Base-by-base conservation (phyloP, 2,329 filamentous ascomycete species). In the Fonsecaea monophora region DNA sequence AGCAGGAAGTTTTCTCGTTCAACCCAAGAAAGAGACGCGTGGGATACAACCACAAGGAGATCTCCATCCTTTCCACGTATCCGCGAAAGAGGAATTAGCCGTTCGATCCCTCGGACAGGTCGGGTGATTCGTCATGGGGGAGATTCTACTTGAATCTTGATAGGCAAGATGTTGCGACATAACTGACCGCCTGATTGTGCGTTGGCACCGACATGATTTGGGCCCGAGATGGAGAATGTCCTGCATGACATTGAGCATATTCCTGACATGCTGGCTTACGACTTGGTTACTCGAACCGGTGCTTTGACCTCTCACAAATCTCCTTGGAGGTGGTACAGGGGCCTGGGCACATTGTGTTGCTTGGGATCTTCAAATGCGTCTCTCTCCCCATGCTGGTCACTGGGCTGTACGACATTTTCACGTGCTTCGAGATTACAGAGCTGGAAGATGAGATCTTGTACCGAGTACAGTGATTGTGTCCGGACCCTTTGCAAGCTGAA, bases 51-150 rank as follows among this genome's bases (percentile, higher is more conserved):
- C 59, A 21, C 25, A 25, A 25, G 45, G 40, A 45, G 53, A 53
- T 15, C 30, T 61, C 12, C n/a, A 53, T n/a, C 50, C 21, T 32
- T 34, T 21, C 21, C 59, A 34, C 18, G 30, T 61, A 61, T 62
- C 34, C 60, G 35, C 60, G 25, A 25, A 25, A 35, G 21, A 62
- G 21, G 37, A 37, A 48, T 37, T 37, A 21, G 53, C 53, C 37
- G 60, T 53, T 42, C 48, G 53, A 56, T 56, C 60, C 60, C 56
- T 37, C 60, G 35, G 18, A 32, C 35, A 38, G n/a, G 13, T 56
- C 50, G 48, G 60, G 50, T 35, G 37, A 62, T 56, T 56, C 50
- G 54, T 45, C 53, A 18, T 50, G 42, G 37, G 7, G 7, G 25
- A 25, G 25, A 53, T 2, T 35, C 21, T 40, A 1, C 45, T 25